Base-by-base conservation (phyloP, 1,284 basidiomycete genomes). In the Meira miltonrushii region DNA sequence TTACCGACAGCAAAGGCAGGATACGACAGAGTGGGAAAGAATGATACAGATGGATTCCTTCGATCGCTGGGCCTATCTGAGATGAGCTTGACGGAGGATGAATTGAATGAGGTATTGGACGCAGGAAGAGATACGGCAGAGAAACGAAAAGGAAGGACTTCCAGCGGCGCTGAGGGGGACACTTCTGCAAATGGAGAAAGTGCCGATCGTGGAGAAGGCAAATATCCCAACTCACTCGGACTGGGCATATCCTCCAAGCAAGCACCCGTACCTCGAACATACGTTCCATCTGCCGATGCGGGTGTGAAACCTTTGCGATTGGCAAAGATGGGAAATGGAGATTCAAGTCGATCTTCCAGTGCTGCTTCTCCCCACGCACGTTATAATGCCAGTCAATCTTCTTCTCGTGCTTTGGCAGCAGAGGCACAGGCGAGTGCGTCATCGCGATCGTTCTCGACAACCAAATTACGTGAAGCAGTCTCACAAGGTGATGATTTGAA, bases 1-100 rank as follows among this genome's bases (percentile, higher is more conserved):
- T 51, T 70, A 13, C 62, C 64, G 1, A 64, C 68, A 39, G 72
- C 72, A 0, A 55, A 67, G 7, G 60, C 66, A 44, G 72, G 71
- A 15, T 59, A 62, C 15, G 67, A 71, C 17, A 59, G 60, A 33
- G 61, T 69, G 39, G 55, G 58, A 33, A 60, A 72, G 37, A 62
- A 60, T 13, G 64, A 67, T 43, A 69, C 69, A 6, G 74, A 77
- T 46, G 62, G 72, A 6, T 66, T 77, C 54, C 61, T 78, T 41
- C 56, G 52, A 11, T 55, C 65, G 17, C 65, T 78, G 37, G 64
- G 68, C 37, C 39, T 56, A 25, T 47, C 53, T n/a, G 57, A 43
- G 6, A 38, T 59, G 21, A 47, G 44, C 17, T 64, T 73, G n/a
- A 60, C 63, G 17, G 69, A 70, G 12, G 61, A 64, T 3, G 65